Conservation (phyloP, 768 basidiomycete species). For the Exidia glandulosa region DNA sequence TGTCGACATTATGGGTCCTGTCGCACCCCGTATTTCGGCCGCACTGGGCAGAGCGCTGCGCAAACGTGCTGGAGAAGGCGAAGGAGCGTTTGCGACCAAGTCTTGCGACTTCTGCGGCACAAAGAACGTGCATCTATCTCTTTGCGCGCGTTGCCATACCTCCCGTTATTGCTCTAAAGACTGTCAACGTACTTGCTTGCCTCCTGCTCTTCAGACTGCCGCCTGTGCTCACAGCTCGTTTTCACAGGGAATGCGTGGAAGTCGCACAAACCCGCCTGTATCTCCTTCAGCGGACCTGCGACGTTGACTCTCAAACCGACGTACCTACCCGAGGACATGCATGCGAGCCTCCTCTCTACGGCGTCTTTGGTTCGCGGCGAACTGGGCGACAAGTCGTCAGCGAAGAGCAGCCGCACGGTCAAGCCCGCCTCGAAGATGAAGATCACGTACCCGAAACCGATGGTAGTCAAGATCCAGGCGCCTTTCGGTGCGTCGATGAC, state of each 20-base stretch:
- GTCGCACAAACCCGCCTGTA: conserved; percentile 35
- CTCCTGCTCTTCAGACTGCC: no score
- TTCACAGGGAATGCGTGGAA: conserved; percentile 41
- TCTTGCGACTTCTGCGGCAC: no score
- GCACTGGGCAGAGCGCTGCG: no score
- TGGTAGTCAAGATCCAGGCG: conserved; percentile 47
- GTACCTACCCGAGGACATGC: background rate
- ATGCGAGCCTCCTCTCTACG: background rate
- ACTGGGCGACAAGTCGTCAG: background rate
- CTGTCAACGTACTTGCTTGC: no score
- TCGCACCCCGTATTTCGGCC: no score
- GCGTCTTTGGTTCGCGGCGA: background rate
- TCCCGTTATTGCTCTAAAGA: no score
- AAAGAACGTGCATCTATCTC: no score
- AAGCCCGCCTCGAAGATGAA: conserved; percentile 30
- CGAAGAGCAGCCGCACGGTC: conserved; percentile 32
- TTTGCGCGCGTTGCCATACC: no score
- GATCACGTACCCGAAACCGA: conserved; percentile 22
- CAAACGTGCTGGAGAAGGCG: no score
- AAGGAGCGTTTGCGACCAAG: no score
- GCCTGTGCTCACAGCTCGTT: no score
- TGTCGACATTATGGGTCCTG: no score
- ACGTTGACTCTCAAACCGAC: background rate
- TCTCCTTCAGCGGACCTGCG: conserved; percentile 25
- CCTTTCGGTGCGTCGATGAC: conserved; percentile 15